These are phyloP conservation scores for Boletus semigastroideus DNA, from an alignment of 1,284 basidiomycete species.

Conservation along the genomic window DNA sequence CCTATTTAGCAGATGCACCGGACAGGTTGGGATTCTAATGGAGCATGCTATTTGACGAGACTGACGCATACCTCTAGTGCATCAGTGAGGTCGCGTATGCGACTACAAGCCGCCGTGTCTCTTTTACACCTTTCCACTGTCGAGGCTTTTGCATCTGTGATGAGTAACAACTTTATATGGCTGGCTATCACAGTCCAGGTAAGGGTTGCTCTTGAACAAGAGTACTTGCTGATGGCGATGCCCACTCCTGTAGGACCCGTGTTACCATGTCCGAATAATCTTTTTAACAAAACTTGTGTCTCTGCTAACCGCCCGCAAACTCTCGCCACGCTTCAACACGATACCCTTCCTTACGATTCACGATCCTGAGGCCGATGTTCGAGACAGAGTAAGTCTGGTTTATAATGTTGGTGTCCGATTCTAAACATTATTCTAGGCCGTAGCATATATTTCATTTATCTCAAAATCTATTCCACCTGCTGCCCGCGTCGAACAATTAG, in stretches of 20 bases:
- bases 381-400: conserved; percentile 45
- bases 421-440: conserved; percentile 43
- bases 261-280: conserved; percentile 79
- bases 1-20: conserved; percentile 52
- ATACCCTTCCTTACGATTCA: conserved; percentile 87
- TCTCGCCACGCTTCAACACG: conserved; percentile 76
- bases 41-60: too few relatives aligned
- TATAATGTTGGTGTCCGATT: neutral
- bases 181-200: conserved; percentile 82
- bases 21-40: conserved; percentile 59
- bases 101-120: conserved; percentile 80
- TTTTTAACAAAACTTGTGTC: conserved; percentile 78
- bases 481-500: conserved; percentile 68
- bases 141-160: conserved; percentile 57
- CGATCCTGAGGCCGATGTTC: conserved; percentile 87
- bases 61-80: conserved; percentile 41
- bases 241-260: conserved; percentile 64
- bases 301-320: conserved; percentile 59
- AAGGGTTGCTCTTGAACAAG: neutral
- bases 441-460: conserved; percentile 53
- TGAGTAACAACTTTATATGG: conserved; percentile 64
- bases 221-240: neutral
- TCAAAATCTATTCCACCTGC: conserved; percentile 51
- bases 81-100: conserved; percentile 65
- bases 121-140: conserved; percentile 79